These are phyloP conservation scores for Dimargaris cristalligena DNA, from an alignment of 192 early-diverging fungal species.

Conservation along the genomic window DNA sequence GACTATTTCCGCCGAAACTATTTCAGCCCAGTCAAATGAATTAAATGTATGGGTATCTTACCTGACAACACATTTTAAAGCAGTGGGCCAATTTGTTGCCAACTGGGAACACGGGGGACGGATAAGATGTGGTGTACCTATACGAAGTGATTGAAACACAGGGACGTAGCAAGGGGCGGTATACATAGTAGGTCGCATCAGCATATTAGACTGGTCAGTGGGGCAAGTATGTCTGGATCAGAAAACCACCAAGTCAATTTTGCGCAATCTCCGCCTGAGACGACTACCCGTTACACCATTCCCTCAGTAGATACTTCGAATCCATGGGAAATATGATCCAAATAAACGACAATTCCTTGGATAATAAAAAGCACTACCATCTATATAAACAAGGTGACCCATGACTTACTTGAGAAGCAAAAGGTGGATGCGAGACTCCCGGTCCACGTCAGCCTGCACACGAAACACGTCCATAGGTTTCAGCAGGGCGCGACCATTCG, in stretches of 20 bases:
- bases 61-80: neutral
- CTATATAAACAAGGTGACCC: neutral
- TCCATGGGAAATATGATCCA: neutral
- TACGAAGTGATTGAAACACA: too few relatives aligned
- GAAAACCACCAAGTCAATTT: too few relatives aligned
- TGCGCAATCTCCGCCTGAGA: too few relatives aligned
- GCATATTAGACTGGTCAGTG: too few relatives aligned
- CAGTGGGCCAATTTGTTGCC: neutral
- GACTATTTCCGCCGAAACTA: too few relatives aligned
- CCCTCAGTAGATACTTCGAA: too few relatives aligned
- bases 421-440: conserved; percentile 36
- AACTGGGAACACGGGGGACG: conserved; percentile 8
- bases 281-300: too few relatives aligned
- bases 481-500: conserved; percentile 71
- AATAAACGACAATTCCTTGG: neutral
- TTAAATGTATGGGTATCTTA: too few relatives aligned
- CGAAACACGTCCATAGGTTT: conserved; percentile 60
- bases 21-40: too few relatives aligned
- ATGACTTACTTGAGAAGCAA: conserved; percentile 36
- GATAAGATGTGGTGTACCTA: neutral
- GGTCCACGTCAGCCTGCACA: conserved; percentile 34
- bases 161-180: too few relatives aligned
- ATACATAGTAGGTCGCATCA: too few relatives aligned
- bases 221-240: too few relatives aligned
- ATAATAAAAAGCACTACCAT: neutral